Conservation (phyloP, 202 grass and related monocot genomes). For the Dendrocalamus latiflorus region DNA sequence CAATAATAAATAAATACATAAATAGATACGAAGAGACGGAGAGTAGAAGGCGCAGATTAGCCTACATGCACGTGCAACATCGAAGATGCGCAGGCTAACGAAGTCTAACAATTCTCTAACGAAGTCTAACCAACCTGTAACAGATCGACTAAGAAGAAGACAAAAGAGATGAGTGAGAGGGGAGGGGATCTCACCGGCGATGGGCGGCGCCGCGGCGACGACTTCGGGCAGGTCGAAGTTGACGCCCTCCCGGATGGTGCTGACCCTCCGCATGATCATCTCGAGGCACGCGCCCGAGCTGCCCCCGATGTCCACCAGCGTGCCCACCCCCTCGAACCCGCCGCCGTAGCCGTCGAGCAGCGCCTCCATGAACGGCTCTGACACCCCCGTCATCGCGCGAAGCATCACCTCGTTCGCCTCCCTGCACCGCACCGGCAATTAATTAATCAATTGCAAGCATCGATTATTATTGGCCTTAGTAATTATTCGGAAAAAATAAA, state of each 20-base stretch:
- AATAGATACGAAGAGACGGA: no score
- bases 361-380: conserved; percentile 84
- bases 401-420: conserved; percentile 69
- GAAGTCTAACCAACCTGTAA: no score
- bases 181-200: conserved; percentile 26
- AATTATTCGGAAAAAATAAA: no score
- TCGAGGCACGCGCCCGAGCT: conserved; percentile 77
- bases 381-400: conserved; percentile 62
- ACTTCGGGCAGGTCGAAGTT: conserved; percentile 93
- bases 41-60: no score
- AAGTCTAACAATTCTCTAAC: no score
- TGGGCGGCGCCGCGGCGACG: conserved; percentile 56
- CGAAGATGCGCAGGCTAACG: no score
- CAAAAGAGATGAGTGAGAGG: no score
- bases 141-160: no score
- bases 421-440: background rate
- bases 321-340: conserved; percentile 43
- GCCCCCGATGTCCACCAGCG: conserved; percentile 78
- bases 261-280: conserved; percentile 63
- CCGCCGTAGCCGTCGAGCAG: conserved; percentile 46
- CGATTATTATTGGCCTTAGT: no score
- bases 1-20: no score
- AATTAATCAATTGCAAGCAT: background rate
- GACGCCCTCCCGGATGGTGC: conserved; percentile 42
- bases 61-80: no score